Evolutionary conservation across 2,329 filamentous ascomycete species (phyloP).

Genomic region (Talaromyces sp.): DNA sequence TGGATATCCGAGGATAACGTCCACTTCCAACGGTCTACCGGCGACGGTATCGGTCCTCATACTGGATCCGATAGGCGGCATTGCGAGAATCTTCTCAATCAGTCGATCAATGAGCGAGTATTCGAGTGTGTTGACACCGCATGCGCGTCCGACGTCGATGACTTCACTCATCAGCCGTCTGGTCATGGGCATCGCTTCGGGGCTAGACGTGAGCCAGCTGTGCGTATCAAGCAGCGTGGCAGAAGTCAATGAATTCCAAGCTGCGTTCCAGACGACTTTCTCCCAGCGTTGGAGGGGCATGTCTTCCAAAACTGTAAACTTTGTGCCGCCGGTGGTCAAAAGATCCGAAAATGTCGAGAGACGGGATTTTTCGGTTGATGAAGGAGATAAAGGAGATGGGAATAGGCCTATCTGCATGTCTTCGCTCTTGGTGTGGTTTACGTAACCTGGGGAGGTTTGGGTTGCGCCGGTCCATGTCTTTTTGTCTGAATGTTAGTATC

Average conservation of each 20-base stretch:
- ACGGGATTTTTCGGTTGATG: conserved; percentile 31
- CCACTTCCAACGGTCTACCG: conserved; percentile 45
- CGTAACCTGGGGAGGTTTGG: conserved; percentile 49
- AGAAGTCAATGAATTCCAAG: conserved; percentile 43
- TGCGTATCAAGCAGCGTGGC: conserved; percentile 43
- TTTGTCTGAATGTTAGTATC: neutral
- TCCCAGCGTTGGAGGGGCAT: conserved; percentile 41
- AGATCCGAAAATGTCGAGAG: conserved; percentile 44
- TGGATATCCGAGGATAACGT: conserved; percentile 41
- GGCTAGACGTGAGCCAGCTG: conserved; percentile 40
- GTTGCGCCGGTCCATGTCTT: conserved; percentile 53
- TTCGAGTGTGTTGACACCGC: conserved; percentile 34
- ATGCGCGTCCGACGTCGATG: conserved; percentile 39
- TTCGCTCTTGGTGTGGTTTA: conserved; percentile 52
- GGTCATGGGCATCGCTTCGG: conserved; percentile 39
- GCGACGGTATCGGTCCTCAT: conserved; percentile 46
- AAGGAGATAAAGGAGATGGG: conserved; percentile 34
- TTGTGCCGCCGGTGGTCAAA: conserved; percentile 42
- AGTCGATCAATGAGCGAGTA: conserved; percentile 38
- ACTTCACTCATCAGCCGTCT: conserved; percentile 43
- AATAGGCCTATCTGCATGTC: conserved; percentile 55
- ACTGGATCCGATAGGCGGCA: conserved; percentile 43
- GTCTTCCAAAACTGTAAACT: conserved; percentile 32
- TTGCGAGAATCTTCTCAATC: conserved; percentile 37
- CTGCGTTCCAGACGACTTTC: conserved; percentile 43